Percentiles rank a stretch among this genome's conserved stretches.
Evolutionary conservation across 1,139 yeast species (phyloP).

Genomic region (Hansenula lynferdii): DNA sequence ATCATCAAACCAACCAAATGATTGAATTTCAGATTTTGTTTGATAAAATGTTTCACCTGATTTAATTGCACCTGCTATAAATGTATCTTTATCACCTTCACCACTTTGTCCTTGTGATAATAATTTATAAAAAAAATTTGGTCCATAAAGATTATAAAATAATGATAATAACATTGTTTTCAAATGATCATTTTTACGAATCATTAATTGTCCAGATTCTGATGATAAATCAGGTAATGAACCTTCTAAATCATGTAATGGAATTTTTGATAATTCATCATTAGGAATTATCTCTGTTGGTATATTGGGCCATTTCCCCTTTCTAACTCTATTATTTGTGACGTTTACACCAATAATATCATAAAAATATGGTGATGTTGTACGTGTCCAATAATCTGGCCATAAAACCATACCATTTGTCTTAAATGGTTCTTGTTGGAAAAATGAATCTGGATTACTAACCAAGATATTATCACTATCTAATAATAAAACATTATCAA

Average conservation of each 20-base stretch:
- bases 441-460: slow-evolving; percentile 45
- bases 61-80: slow-evolving; percentile 51
- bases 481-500: slow-evolving; percentile 48
- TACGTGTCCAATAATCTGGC: slow-evolving; percentile 72
- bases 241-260: slow-evolving; percentile 49
- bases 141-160: slow-evolving; percentile 58
- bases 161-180: slow-evolving; percentile 45
- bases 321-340: slow-evolving; percentile 35
- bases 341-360: slow-evolving; percentile 45
- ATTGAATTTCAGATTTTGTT: slow-evolving; percentile 27
- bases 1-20: slow-evolving; percentile 39
- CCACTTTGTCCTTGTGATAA: slow-evolving; percentile 59
- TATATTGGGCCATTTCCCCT: slow-evolving; percentile 29
- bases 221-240: slow-evolving; percentile 58
- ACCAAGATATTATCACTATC: slow-evolving; percentile 64
- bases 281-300: background rate
- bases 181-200: slow-evolving; percentile 50
- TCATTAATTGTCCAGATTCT: slow-evolving; percentile 57
- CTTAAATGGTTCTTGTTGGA: slow-evolving; percentile 31
- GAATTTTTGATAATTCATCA: slow-evolving; percentile 16
- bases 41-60: slow-evolving; percentile 46
- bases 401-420: slow-evolving; percentile 40
- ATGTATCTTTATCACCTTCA: slow-evolving; percentile 68
- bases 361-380: slow-evolving; percentile 54
- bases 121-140: slow-evolving; percentile 47